Percentiles rank a stretch among this genome's conserved stretches.
These are phyloP conservation scores for Acanthamoeba lenticulata DNA, from an alignment of 208 protist species.

Conservation along the genomic window DNA sequence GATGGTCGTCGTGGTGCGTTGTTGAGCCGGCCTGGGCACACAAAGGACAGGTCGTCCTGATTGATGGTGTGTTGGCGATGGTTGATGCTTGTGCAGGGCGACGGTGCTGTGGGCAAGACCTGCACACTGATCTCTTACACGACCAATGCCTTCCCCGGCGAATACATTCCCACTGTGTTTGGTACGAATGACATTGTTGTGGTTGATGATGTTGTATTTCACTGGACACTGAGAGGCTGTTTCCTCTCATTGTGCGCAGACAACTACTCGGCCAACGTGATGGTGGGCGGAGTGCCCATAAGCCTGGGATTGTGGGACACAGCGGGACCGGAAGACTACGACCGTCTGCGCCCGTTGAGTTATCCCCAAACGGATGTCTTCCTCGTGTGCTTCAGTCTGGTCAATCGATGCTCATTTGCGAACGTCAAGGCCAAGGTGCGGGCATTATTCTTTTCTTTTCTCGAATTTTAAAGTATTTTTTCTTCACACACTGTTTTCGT, in stretches of 20 bases:
- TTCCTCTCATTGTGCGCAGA: constrained; percentile 88
- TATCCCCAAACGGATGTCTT: constrained; percentile 92
- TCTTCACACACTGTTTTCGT: no score
- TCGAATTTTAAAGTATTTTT: no score
- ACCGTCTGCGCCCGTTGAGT: constrained; percentile 86
- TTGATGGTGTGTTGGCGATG: no score
- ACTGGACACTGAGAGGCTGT: not conserved
- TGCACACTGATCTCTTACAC: constrained; percentile 12
- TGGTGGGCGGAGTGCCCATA: constrained; percentile 83
- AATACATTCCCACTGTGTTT: constrained; percentile 55
- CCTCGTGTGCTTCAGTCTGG: constrained; percentile 88
- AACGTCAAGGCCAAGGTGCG: constrained; percentile 82
- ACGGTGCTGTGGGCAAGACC: constrained; percentile 20
- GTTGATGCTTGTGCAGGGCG: not conserved
- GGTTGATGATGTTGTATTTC: not conserved
- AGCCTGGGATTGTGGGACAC: constrained; percentile 86
- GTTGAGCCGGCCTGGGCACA: no score
- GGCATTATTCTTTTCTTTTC: not conserved
- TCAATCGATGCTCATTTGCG: constrained; percentile 83
- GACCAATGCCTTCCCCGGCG: constrained; percentile 21
- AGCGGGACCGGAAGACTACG: constrained; percentile 74
- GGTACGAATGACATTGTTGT: no score
- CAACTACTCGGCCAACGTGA: constrained; percentile 83
- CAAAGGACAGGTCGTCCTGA: no score
- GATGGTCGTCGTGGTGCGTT: constrained; percentile 1